Base-by-base conservation (phyloP, 129 eudicot species). In the Kitagawia praeruptora region DNA sequence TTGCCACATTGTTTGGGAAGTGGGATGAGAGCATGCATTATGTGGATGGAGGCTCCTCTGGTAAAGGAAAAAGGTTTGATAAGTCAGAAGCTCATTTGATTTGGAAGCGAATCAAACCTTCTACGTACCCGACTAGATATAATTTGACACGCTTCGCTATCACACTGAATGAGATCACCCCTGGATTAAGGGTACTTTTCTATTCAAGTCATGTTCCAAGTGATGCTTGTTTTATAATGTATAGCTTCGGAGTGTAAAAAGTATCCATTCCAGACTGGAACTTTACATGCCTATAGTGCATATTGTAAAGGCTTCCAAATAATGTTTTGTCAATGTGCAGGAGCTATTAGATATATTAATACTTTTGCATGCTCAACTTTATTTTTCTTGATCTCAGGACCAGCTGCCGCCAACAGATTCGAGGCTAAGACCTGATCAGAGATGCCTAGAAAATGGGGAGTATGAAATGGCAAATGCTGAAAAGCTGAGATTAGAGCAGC, bases 21-120 rank as follows among this genome's bases (percentile, higher is more conserved):
- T 96, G 99, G 99, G 97, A 92, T 70, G 99, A 96, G 69, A 96
- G 97, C 85, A 89, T 96, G 93, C 98, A 96, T 86, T 96, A 82
- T 83, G 85, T 90, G 51, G 76, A 53, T 44, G 98, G 99, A 63
- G 98, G 89, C 77, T 89, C 76, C 83, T 88, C 89, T 3, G 86
- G 87, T 18, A 92, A 87, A 82, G 95, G 96, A 79, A 92, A 90
- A 75, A 90, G 91, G 64, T 70, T 77, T 27, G 89, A 90, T 8
- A 58, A 80, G 72, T 80, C 93, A 41, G 92, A 87, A 81, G 90
- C 97, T 87, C 95, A 79, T 75, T 75, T 92, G 83, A 91, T 96
- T 44, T 96, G 99, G 99, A 89, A 87, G 84, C 86, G 99, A 31
- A 92, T 93, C 96, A 92, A 87, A 75, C 93, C 99, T 46, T 92